phyloP scores from a whole-genome alignment of 1,139 yeast species.

The Eremothecium coryli region DNA sequence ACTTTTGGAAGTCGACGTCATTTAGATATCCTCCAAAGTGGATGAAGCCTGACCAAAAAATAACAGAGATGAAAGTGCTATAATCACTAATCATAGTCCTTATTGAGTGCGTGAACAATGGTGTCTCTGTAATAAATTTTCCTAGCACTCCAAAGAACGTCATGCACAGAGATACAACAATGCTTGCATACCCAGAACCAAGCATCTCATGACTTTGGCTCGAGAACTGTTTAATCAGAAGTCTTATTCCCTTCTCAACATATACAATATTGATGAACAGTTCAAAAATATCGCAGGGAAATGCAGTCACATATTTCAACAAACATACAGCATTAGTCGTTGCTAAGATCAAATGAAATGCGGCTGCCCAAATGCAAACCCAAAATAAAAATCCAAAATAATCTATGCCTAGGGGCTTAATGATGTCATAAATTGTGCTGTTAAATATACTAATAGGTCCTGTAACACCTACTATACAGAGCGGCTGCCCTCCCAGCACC shows the following conservation, averaged over 20 bases:
- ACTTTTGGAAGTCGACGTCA: constrained; percentile 42
- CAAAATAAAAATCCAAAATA: constrained; percentile 94
- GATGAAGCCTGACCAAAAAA: constrained; percentile 84
- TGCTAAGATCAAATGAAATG: constrained; percentile 68
- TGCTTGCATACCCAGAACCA: constrained; percentile 69
- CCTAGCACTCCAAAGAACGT: constrained; percentile 64
- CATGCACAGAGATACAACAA: constrained; percentile 65
- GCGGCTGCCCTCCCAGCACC: constrained; percentile 75
- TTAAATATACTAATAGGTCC: constrained; percentile 90
- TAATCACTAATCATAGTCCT: constrained; percentile 77
- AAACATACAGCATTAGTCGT: constrained; percentile 59
- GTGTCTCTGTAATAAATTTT: constrained; percentile 49
- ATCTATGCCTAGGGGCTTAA: constrained; percentile 38
- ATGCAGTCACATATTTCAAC: constrained; percentile 65
- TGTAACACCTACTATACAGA: constrained; percentile 95
- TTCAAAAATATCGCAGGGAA: constrained; percentile 91
- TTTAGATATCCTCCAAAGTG: constrained; percentile 77
- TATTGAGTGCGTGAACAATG: constrained; percentile 47
- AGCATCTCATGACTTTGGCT: constrained; percentile 27
- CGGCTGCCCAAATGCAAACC: constrained; percentile 88
- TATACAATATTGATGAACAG: constrained; percentile 85
- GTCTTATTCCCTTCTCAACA: constrained; percentile 82
- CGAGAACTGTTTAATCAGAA: constrained; percentile 60
- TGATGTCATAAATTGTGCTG: constrained; percentile 79
- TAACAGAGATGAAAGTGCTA: constrained; percentile 71